Conservation (phyloP, 2,329 filamentous ascomycete species). For the Neopestalotiopsis sp. region DNA sequence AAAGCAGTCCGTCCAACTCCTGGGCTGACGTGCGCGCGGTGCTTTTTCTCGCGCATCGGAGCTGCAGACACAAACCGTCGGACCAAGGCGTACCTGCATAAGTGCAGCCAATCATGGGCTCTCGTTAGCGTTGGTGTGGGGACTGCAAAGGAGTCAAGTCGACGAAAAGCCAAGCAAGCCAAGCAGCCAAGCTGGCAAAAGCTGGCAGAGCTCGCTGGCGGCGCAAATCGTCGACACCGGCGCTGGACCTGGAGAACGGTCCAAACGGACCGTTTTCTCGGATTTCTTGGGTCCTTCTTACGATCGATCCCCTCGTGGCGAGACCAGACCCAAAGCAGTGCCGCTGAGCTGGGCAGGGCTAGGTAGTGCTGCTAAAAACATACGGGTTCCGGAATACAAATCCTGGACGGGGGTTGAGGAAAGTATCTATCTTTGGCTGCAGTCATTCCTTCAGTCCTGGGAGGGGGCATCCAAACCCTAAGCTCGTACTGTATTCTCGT, state of each 20-base stretch:
- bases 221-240: slow-evolving; percentile 5
- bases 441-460: background rate
- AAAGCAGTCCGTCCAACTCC: background rate
- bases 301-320: background rate
- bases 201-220: background rate
- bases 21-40: slow-evolving; percentile 2
- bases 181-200: background rate
- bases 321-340: background rate
- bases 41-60: background rate
- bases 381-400: background rate
- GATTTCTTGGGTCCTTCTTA: background rate
- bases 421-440: background rate
- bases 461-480: background rate
- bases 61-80: slow-evolving; percentile 4
- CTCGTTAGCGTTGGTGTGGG: background rate
- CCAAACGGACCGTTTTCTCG: slow-evolving; percentile 12
- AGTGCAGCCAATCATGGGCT: background rate
- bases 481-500: background rate
- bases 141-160: background rate
- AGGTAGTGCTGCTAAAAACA: background rate
- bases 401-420: background rate
- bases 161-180: background rate
- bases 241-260: background rate
- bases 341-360: background rate
- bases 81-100: slow-evolving; percentile 17